Base-by-base conservation (phyloP, 2,329 filamentous ascomycete species). In the Fusarium euwallaceae region DNA sequence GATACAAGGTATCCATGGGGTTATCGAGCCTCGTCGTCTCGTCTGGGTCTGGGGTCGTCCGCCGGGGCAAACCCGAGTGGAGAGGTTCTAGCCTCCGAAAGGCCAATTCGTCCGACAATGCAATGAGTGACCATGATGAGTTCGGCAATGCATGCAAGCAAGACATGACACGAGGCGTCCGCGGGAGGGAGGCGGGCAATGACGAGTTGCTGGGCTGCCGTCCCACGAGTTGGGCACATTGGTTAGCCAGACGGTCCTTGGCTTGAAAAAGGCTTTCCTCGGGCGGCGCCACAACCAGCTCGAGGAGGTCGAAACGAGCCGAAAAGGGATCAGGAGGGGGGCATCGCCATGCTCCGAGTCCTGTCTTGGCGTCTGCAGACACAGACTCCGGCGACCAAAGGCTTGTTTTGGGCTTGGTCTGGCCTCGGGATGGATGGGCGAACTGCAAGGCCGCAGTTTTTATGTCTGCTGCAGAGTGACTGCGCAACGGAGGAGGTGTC, bases 31-130 rank as follows among this genome's bases (percentile, higher is more conserved):
- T 55, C 43, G 62, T 60, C 59, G 68, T 34, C 32, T 34, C 59
- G 68, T 34, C 32, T 34, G 32, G 32, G 32, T 74, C 72, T 75
- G 72, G 72, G 72, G 72, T 73, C 45, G 51, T 37, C 41, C 55
- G 59, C 69, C 43, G 63, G 69, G 72, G 55, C 60, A 60, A 70
- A 74, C 60, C 72, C 59, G 66, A 70, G 72, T 75, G 72, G 72
- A 62, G 66, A 53, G 43, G 48, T 51, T 70, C 72, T 72, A 70
- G 62, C 72, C 69, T 72, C 45, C 45, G 27, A 39, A 39, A n/a
- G 22, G 37, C 51, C 61, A 66, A 75, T 66, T 61, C 55, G 55
- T 58, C 51, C 64, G 64, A 71, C 32, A 34, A 32, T 32, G 41
- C 51, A 59, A 60, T 53, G 61, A 10, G 61, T 67, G 27, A 32